Evolutionary conservation across 2,329 filamentous ascomycete genomes (phyloP).

Genomic region (Epichloe baconii): DNA sequence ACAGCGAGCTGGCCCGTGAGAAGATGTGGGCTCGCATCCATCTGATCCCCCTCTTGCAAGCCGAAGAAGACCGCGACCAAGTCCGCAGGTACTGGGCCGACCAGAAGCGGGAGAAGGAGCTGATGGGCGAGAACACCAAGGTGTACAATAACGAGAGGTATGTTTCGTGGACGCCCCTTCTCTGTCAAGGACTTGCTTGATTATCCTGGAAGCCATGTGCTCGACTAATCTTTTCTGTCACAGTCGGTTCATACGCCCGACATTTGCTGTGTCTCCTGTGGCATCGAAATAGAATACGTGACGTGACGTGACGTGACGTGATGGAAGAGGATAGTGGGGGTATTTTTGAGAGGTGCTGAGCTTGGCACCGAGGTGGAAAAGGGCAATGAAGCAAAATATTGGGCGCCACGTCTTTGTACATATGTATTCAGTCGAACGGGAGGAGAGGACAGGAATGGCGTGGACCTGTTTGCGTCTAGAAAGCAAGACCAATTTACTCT

Average conservation of each 20-base stretch:
- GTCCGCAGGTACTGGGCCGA: constrained; percentile 78
- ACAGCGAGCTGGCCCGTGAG: constrained; percentile 82
- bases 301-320: neutral
- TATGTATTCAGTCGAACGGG: neutral
- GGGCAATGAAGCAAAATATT: neutral
- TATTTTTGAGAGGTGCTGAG: neutral
- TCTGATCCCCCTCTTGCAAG: constrained; percentile 84
- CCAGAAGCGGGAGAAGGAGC: constrained; percentile 77
- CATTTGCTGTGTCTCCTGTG: constrained; percentile 60
- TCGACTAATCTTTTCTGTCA: neutral
- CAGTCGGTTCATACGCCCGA: constrained; percentile 65
- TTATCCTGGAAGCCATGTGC: neutral
- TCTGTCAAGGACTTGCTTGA: neutral
- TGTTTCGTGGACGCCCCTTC: constrained; percentile 17
- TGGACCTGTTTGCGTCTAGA: too few relatives aligned
- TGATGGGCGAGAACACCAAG: constrained; percentile 71
- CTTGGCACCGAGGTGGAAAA: neutral
- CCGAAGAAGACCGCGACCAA: constrained; percentile 92
- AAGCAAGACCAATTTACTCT: too few relatives aligned
- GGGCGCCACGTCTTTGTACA: neutral
- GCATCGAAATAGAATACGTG: constrained; percentile 38
- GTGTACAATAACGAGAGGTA: constrained; percentile 85
- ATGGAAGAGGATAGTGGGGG: neutral
- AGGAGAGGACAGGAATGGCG: neutral
- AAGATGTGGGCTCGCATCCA: constrained; percentile 98